Percentiles rank a stretch among this genome's conserved stretches.
These are phyloP conservation scores for Colletotrichum tanaceti DNA, from an alignment of 2,329 filamentous ascomycete species.

Conservation along the genomic window DNA sequence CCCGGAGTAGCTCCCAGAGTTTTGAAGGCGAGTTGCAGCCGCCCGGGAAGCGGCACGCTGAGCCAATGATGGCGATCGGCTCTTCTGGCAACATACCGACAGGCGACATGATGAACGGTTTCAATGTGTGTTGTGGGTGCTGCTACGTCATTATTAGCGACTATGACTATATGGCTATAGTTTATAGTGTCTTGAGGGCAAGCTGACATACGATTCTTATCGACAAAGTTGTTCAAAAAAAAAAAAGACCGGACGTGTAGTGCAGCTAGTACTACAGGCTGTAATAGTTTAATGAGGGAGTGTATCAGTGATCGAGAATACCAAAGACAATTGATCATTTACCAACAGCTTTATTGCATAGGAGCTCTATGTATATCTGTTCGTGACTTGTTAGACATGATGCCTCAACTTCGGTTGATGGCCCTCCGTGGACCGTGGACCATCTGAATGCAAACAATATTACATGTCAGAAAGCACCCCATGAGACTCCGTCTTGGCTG, in stretches of 20 bases:
- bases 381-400: not conserved
- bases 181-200: not conserved
- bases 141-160: no score
- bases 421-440: no score
- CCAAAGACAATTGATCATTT: not conserved
- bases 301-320: not conserved
- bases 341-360: no score
- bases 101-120: no score
- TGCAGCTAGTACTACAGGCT: not conserved
- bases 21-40: slow-evolving; percentile 43
- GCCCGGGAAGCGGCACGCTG: slow-evolving; percentile 47
- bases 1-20: slow-evolving; percentile 46
- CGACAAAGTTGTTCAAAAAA: not conserved
- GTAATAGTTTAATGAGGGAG: not conserved
- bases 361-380: no score
- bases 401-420: no score
- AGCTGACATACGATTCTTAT: not conserved
- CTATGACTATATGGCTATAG: no score
- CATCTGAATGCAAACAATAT: no score
- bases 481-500: no score
- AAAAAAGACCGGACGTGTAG: not conserved
- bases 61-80: slow-evolving; percentile 48
- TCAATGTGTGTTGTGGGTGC: no score
- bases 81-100: no score
- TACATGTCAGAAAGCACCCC: no score